A percentile compares a stretch with the other conserved stretches of the same genome.
These are phyloP conservation scores for Irpex rosettiformis DNA, from an alignment of 1,284 basidiomycete species.

Conservation along the genomic window DNA sequence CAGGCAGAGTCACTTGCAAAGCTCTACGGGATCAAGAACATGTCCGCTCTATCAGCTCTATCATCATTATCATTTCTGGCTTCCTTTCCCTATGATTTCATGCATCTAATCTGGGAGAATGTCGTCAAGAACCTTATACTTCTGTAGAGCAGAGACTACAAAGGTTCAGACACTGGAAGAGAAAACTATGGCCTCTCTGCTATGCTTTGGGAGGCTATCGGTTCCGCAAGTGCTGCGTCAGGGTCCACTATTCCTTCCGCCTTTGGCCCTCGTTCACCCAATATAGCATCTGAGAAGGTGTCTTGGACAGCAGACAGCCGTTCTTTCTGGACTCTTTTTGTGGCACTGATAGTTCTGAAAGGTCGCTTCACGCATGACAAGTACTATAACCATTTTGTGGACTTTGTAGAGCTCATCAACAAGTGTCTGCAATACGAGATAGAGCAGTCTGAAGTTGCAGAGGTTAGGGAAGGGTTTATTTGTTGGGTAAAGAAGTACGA, in stretches of 20 bases:
- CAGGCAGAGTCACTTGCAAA: slow-evolving; percentile 28
- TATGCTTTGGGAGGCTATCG: slow-evolving; percentile 38
- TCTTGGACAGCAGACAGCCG: slow-evolving; percentile 30
- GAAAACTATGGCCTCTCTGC: slow-evolving; percentile 29
- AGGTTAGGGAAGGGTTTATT: slow-evolving; percentile 31
- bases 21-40: slow-evolving; percentile 38
- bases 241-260: slow-evolving; percentile 35
- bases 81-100: slow-evolving; percentile 45
- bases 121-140: slow-evolving; percentile 35
- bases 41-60: slow-evolving; percentile 31
- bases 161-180: slow-evolving; percentile 31
- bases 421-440: slow-evolving; percentile 40
- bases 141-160: slow-evolving; percentile 39
- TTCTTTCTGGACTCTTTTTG: slow-evolving; percentile 36
- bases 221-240: slow-evolving; percentile 27
- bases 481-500: slow-evolving; percentile 41
- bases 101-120: no score
- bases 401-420: slow-evolving; percentile 36
- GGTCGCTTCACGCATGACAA: slow-evolving; percentile 24
- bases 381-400: slow-evolving; percentile 42
- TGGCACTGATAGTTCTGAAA: slow-evolving; percentile 37
- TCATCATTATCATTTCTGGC: slow-evolving; percentile 36
- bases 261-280: slow-evolving; percentile 35
- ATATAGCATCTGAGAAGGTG: slow-evolving; percentile 31
- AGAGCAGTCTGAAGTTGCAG: slow-evolving; percentile 30